Conservation (phyloP, 23 red algal genomes). For the Gracilaria vermiculophylla region DNA sequence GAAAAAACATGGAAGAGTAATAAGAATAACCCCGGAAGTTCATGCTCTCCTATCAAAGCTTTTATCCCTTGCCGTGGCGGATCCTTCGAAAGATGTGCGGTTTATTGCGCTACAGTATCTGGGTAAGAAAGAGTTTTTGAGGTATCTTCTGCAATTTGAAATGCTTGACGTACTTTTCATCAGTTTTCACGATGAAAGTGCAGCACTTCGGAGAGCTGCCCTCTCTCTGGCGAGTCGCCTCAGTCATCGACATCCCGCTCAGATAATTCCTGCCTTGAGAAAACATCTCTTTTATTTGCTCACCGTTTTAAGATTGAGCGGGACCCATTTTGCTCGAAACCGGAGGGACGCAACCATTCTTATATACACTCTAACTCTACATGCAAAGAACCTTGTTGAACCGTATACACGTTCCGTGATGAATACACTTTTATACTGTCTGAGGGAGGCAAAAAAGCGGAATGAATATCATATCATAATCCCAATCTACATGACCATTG, state of each 20-base stretch:
- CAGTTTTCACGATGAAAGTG: slow-evolving; percentile 83
- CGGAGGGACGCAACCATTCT: slow-evolving; percentile 69
- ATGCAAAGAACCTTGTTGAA: slow-evolving; percentile 72
- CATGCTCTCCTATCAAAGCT: slow-evolving; percentile 61
- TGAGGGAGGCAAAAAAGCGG: slow-evolving; percentile 48
- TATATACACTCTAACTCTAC: slow-evolving; percentile 70
- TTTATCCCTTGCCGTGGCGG: slow-evolving; percentile 71
- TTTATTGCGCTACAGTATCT: slow-evolving; percentile 68
- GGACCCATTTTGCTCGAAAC: slow-evolving; percentile 36
- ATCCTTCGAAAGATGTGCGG: slow-evolving; percentile 73
- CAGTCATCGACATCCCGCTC: slow-evolving; percentile 73
- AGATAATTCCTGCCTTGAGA: slow-evolving; percentile 74
- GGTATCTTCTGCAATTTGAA: slow-evolving; percentile 81
- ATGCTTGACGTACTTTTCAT: slow-evolving; percentile 63
- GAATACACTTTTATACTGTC: slow-evolving; percentile 48
- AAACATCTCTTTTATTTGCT: slow-evolving; percentile 71
- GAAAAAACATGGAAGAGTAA: neutral
- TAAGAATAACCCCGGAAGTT: slow-evolving; percentile 27
- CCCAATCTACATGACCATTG: slow-evolving; percentile 61
- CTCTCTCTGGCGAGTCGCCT: slow-evolving; percentile 71
- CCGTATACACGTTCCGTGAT: slow-evolving; percentile 75
- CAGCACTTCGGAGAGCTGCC: slow-evolving; percentile 63
- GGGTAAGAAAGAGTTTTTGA: slow-evolving; percentile 18
- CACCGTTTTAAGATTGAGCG: slow-evolving; percentile 71
- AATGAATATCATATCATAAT: slow-evolving; percentile 53